phyloP scores from a whole-genome alignment of 2,329 filamentous ascomycete species.

The Camillea tinctor region DNA sequence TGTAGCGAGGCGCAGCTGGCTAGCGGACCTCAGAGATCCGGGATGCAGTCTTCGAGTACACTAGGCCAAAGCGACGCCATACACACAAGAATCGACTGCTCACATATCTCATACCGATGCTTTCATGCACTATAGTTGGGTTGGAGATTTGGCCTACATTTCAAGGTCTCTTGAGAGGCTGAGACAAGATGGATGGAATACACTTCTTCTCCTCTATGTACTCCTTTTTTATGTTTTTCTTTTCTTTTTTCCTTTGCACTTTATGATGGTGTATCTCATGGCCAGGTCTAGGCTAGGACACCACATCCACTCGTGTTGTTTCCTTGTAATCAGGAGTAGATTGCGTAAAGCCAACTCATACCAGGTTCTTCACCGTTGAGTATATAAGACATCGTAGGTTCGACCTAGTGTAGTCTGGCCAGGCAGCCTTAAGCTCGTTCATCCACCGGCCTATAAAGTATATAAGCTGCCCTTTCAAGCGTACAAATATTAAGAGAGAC shows the following conservation, averaged over 20 bases:
- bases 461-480: background rate
- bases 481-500: background rate
- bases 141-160: slow-evolving; percentile 1
- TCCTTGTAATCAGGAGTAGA: background rate
- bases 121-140: slow-evolving; percentile 5
- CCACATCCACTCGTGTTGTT: background rate
- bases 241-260: background rate
- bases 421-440: background rate
- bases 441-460: background rate
- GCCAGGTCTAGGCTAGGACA: background rate
- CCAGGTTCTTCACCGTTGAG: too few species aligned
- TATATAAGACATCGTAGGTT: slow-evolving; percentile 7
- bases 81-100: slow-evolving; percentile 4
- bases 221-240: background rate
- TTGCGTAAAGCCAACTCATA: background rate
- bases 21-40: slow-evolving; percentile 1
- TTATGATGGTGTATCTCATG: background rate
- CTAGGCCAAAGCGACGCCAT: slow-evolving; percentile 10
- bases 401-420: background rate
- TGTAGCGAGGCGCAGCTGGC: background rate
- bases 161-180: slow-evolving; percentile 3
- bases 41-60: slow-evolving; percentile 6
- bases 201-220: too few species aligned
- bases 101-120: slow-evolving; percentile 8
- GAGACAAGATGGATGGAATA: background rate